phyloP scores from a whole-genome alignment of 345 rosid genomes.

The Erodium maritimum region DNA sequence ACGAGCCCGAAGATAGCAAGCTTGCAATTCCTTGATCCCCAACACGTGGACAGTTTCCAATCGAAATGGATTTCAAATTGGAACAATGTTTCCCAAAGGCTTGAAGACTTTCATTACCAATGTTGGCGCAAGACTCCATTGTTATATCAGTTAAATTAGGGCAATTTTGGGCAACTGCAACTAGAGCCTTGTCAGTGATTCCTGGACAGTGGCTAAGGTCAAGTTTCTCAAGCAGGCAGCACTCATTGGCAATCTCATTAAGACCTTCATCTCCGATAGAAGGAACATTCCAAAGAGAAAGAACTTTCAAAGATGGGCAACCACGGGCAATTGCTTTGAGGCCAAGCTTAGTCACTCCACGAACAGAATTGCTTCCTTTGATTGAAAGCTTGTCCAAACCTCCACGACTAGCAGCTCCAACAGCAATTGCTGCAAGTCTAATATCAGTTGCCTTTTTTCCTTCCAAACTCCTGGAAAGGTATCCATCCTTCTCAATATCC shows the following conservation, averaged over 20 bases:
- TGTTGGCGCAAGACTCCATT: conserved; percentile 58
- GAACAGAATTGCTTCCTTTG: conserved; percentile 35
- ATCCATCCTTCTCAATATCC: conserved; percentile 47
- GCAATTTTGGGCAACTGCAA: conserved; percentile 57
- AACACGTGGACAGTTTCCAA: conserved; percentile 61
- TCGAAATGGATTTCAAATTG: conserved; percentile 54
- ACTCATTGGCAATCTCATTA: conserved; percentile 66
- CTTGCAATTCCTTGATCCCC: conserved; percentile 84
- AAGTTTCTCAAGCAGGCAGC: conserved; percentile 66
- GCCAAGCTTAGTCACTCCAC: conserved; percentile 54
- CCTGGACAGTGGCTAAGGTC: conserved; percentile 53
- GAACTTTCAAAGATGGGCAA: conserved; percentile 59
- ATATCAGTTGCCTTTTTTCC: conserved; percentile 86
- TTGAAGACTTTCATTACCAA: conserved; percentile 66
- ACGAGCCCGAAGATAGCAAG: conserved; percentile 38
- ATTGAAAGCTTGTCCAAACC: conserved; percentile 70
- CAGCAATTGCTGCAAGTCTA: conserved; percentile 75
- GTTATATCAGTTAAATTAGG: conserved; percentile 60
- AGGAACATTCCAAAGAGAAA: conserved; percentile 66
- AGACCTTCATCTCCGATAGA: conserved; percentile 57
- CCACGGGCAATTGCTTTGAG: conserved; percentile 65
- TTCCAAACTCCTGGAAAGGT: conserved; percentile 65
- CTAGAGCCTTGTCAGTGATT: conserved; percentile 52
- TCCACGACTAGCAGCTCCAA: conserved; percentile 77
- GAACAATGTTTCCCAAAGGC: conserved; percentile 55